phyloP scores from a whole-genome alignment of 345 rosid genomes.

The Pelargonium nanum region DNA sequence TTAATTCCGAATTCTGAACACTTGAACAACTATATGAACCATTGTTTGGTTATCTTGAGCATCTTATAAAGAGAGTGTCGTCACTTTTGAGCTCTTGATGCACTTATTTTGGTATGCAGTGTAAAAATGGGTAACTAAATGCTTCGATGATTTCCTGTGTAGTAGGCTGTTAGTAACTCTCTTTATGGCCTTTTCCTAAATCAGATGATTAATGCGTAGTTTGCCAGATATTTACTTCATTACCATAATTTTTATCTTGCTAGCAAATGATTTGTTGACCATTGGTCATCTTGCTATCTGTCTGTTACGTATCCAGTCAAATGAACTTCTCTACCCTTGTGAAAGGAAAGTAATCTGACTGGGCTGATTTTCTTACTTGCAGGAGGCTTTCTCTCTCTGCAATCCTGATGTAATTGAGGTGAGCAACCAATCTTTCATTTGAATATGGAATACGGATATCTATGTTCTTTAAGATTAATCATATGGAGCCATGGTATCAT shows the following conservation, averaged over 20 bases:
- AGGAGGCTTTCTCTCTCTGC: constrained; percentile 91
- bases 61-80: neutral
- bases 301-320: neutral
- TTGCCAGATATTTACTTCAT: too few relatives aligned
- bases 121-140: neutral
- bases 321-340: neutral
- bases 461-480: neutral
- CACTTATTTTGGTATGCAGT: too few relatives aligned
- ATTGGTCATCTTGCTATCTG: neutral
- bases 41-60: constrained; percentile 1
- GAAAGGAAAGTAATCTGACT: constrained; percentile 5
- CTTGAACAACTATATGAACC: too few relatives aligned
- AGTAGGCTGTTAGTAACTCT: neutral
- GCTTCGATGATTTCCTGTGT: neutral
- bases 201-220: neutral
- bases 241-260: too few relatives aligned
- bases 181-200: neutral
- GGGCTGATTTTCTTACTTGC: constrained; percentile 9
- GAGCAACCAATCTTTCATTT: constrained; percentile 12
- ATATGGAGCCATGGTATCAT: neutral
- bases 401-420: constrained; percentile 76
- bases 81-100: neutral
- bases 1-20: neutral
- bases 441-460: constrained; percentile 2
- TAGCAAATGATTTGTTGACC: neutral